These are phyloP conservation scores for Phytophthora litchii DNA, from an alignment of 352 stramenopile genomes.

Conservation along the genomic window DNA sequence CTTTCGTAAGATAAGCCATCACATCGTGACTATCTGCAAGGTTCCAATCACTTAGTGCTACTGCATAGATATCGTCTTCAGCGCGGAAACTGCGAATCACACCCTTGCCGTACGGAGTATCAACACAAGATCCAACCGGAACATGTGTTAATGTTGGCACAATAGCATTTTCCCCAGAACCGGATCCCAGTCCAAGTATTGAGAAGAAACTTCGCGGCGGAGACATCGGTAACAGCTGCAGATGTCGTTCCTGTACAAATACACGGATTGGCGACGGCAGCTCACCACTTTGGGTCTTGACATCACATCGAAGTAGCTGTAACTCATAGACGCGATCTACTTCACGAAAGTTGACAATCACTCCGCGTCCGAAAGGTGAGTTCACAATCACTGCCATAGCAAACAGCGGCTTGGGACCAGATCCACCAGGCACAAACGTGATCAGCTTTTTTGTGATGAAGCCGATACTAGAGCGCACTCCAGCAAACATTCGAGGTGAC, in stretches of 20 bases:
- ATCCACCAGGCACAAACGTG: slow-evolving; percentile 65
- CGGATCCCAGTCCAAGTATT: slow-evolving; percentile 51
- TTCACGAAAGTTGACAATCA: slow-evolving; percentile 71
- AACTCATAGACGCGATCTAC: slow-evolving; percentile 74
- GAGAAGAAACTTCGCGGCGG: slow-evolving; percentile 76
- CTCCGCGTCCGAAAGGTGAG: slow-evolving; percentile 75
- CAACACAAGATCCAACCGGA: slow-evolving; percentile 45
- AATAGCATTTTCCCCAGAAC: slow-evolving; percentile 23
- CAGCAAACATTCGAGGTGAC: slow-evolving; percentile 75
- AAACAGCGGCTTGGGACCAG: slow-evolving; percentile 56
- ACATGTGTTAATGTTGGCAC: slow-evolving; percentile 12
- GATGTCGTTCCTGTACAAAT: slow-evolving; percentile 60
- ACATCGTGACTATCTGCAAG: slow-evolving; percentile 45
- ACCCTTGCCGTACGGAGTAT: slow-evolving; percentile 68
- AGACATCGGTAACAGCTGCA: slow-evolving; percentile 58
- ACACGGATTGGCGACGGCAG: slow-evolving; percentile 29
- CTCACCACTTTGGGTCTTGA: slow-evolving; percentile 35
- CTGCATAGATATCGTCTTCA: slow-evolving; percentile 33
- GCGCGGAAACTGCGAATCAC: slow-evolving; percentile 53
- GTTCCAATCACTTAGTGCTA: slow-evolving; percentile 54
- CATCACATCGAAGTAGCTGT: slow-evolving; percentile 53
- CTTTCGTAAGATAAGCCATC: slow-evolving; percentile 57
- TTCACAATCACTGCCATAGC: slow-evolving; percentile 62
- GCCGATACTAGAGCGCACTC: slow-evolving; percentile 70
- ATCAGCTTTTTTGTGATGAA: slow-evolving; percentile 85